These are phyloP conservation scores for Aspergillus caelatus DNA, from an alignment of 2,329 filamentous ascomycete species.

Conservation along the genomic window DNA sequence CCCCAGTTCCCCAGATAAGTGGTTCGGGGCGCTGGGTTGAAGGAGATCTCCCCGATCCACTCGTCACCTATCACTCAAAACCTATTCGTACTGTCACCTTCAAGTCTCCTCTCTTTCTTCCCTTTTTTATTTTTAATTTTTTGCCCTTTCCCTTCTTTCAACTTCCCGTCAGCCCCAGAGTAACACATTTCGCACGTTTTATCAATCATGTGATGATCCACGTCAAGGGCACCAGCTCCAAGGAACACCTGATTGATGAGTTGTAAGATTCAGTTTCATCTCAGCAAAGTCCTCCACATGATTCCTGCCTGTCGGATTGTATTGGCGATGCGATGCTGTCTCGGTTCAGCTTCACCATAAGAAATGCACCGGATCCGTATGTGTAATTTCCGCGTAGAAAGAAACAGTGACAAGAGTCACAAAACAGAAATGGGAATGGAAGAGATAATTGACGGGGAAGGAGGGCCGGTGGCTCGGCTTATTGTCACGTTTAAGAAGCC, in stretches of 20 bases:
- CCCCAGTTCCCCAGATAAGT: slow-evolving; percentile 20
- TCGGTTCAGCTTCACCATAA: background rate
- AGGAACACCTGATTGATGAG: slow-evolving; percentile 18
- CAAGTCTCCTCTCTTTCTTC: background rate
- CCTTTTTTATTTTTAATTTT: background rate
- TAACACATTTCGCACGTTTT: slow-evolving; percentile 31
- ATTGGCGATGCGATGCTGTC: background rate
- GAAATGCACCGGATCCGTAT: background rate
- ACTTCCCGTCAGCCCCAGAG: slow-evolving; percentile 13
- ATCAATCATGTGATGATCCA: slow-evolving; percentile 33
- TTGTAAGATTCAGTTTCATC: slow-evolving; percentile 13
- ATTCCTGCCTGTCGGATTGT: slow-evolving; percentile 1
- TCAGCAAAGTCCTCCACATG: slow-evolving; percentile 3
- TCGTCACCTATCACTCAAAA: slow-evolving; percentile 14
- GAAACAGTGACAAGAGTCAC: background rate
- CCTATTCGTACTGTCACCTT: background rate
- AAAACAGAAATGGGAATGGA: background rate
- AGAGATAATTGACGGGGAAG: background rate
- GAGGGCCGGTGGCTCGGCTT: background rate
- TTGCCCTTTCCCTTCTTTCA: slow-evolving; percentile 10
- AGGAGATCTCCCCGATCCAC: slow-evolving; percentile 21
- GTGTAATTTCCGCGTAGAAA: background rate
- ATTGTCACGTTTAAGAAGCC: background rate
- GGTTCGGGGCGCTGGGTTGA: slow-evolving; percentile 20
- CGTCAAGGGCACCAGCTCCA: slow-evolving; percentile 10